These are phyloP conservation scores for Peronosclerospora sorghi DNA, from an alignment of 352 stramenopile genomes.

Conservation along the genomic window DNA sequence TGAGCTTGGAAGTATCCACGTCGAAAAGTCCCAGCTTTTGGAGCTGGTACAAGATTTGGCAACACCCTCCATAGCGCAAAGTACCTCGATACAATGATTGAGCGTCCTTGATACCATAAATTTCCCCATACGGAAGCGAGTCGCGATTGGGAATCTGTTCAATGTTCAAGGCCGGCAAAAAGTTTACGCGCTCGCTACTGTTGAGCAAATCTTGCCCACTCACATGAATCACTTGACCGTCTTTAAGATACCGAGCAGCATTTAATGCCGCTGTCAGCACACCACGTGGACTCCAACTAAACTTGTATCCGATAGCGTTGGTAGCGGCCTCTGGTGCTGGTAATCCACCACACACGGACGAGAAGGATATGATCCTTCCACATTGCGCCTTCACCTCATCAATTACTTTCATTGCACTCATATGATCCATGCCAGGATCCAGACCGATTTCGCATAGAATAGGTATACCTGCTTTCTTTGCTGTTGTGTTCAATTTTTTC, in stretches of 20 bases:
- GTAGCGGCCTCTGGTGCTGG: constrained; percentile 90
- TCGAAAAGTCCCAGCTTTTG: constrained; percentile 87
- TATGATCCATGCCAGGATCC: constrained; percentile 95
- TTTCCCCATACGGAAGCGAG: constrained; percentile 86
- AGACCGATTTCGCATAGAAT: constrained; percentile 94
- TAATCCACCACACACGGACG: constrained; percentile 91
- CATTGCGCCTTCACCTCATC: constrained; percentile 87
- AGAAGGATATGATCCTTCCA: constrained; percentile 87
- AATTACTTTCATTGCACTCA: constrained; percentile 95
- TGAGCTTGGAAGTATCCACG: constrained; percentile 33
- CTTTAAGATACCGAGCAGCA: constrained; percentile 78
- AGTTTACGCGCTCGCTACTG: constrained; percentile 74
- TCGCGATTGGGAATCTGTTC: constrained; percentile 94
- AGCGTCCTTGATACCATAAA: constrained; percentile 90
- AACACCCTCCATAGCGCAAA: constrained; percentile 90
- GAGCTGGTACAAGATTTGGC: constrained; percentile 84
- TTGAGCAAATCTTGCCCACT: constrained; percentile 80
- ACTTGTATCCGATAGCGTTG: constrained; percentile 96
- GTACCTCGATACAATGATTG: constrained; percentile 90
- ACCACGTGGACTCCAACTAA: constrained; percentile 92
- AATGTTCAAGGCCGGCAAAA: constrained; percentile 87
- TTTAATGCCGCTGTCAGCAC: constrained; percentile 91
- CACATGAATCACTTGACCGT: constrained; percentile 80
- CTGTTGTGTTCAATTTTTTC: constrained; percentile 63
- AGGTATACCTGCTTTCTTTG: constrained; percentile 67